Evolutionary conservation across 768 basidiomycete genomes (phyloP).

Genomic region (Kwoniella sp.): DNA sequence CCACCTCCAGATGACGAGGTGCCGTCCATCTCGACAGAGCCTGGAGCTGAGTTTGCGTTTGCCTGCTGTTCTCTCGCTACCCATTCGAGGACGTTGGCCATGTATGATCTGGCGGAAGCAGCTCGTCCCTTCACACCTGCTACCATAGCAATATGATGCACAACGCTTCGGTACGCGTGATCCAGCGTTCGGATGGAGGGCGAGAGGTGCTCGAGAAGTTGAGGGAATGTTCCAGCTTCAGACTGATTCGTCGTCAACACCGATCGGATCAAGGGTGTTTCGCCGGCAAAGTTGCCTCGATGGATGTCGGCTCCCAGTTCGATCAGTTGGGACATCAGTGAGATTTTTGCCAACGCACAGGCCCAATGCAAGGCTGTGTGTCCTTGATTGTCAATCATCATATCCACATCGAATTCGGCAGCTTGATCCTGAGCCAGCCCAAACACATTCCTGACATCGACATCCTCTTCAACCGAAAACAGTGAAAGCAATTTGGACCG

Average conservation of each 20-base stretch:
- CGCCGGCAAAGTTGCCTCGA: constrained; percentile 88
- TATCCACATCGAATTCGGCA: constrained; percentile 67
- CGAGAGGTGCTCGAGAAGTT: constrained; percentile 66
- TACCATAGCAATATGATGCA: constrained; percentile 88
- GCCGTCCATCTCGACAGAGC: constrained; percentile 1
- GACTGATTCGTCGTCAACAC: constrained; percentile 84
- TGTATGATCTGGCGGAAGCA: constrained; percentile 80
- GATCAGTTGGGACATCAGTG: constrained; percentile 71
- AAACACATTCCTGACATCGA: constrained; percentile 33
- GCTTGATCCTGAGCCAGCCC: constrained; percentile 36
- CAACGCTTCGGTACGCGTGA: constrained; percentile 75
- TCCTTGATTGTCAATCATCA: constrained; percentile 88
- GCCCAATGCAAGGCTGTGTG: constrained; percentile 94
- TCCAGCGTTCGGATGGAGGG: constrained; percentile 85
- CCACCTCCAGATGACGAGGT: not conserved
- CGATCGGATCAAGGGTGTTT: constrained; percentile 90
- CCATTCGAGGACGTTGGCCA: constrained; percentile 84
- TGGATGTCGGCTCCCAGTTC: constrained; percentile 79
- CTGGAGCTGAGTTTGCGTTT: constrained; percentile 30
- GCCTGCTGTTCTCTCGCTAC: constrained; percentile 61
- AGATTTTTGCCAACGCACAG: constrained; percentile 74
- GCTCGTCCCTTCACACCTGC: constrained; percentile 90
- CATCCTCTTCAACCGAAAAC: constrained; percentile 39
- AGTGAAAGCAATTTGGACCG: constrained; percentile 51
- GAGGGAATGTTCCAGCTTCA: constrained; percentile 68